Evolutionary conservation across 768 basidiomycete genomes (phyloP).

Genomic region (Sporobolomyces pararoseus): DNA sequence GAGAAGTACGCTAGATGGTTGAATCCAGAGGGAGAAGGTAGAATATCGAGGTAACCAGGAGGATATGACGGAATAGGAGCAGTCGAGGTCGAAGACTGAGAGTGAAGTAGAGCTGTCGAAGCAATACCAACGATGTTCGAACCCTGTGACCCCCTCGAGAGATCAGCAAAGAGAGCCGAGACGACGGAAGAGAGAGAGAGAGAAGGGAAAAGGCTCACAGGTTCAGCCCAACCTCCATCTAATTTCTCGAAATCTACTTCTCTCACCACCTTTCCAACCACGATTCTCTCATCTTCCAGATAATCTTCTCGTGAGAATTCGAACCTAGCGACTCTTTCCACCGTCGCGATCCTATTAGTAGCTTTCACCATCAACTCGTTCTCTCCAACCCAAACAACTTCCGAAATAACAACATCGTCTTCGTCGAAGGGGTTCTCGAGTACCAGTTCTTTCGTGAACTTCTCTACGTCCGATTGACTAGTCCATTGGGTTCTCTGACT

Average conservation of each 20-base stretch:
- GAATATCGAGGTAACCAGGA: slow-evolving; percentile 75
- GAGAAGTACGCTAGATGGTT: slow-evolving; percentile 90
- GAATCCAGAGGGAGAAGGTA: slow-evolving; percentile 72
- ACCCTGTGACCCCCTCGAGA: slow-evolving; percentile 53
- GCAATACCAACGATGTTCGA: slow-evolving; percentile 54
- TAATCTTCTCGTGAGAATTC: slow-evolving; percentile 53
- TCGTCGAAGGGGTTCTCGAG: slow-evolving; percentile 20
- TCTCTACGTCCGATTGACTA: background rate
- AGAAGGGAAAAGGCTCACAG: slow-evolving; percentile 54
- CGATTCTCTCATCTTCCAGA: slow-evolving; percentile 36
- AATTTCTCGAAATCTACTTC: slow-evolving; percentile 81
- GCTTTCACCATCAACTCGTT: slow-evolving; percentile 74
- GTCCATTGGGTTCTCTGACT: slow-evolving; percentile 24
- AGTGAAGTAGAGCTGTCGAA: slow-evolving; percentile 15
- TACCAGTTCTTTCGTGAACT: slow-evolving; percentile 56
- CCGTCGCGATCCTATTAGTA: slow-evolving; percentile 74
- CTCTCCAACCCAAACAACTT: slow-evolving; percentile 83
- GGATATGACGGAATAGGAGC: slow-evolving; percentile 26
- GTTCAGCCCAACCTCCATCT: slow-evolving; percentile 92
- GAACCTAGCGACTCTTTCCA: slow-evolving; percentile 76
- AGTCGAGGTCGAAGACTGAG: background rate
- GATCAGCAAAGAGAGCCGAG: background rate
- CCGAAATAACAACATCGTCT: slow-evolving; percentile 67
- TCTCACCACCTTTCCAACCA: slow-evolving; percentile 63
- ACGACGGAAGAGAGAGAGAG: background rate